Conservation (phyloP, 1,284 basidiomycete genomes). For the Puccinia brachypodii region DNA sequence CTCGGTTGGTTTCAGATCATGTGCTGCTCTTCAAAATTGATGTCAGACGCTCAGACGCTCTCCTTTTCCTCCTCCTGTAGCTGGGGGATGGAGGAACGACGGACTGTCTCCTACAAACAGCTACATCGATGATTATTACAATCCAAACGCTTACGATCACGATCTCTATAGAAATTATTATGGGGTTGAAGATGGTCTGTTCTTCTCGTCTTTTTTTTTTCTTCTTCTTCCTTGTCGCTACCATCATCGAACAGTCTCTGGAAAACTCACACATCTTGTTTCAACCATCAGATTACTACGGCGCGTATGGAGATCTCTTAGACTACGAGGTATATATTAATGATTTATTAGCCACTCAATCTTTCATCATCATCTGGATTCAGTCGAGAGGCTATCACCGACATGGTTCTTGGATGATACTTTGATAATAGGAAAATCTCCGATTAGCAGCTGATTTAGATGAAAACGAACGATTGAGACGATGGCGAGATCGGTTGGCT, state of each 20-base stretch:
- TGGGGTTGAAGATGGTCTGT: constrained; percentile 43
- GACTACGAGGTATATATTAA: constrained; percentile 47
- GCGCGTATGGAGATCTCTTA: constrained; percentile 46
- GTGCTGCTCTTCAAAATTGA: not conserved
- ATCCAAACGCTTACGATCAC: constrained; percentile 46
- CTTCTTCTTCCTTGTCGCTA: not conserved
- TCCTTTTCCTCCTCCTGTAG: constrained; percentile 26
- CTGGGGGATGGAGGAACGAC: constrained; percentile 42
- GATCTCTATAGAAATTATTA: constrained; percentile 45
- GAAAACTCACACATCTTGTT: not conserved
- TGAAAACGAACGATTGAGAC: constrained; percentile 40
- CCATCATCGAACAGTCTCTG: not conserved
- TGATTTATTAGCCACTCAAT: not conserved
- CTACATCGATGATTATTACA: constrained; percentile 35
- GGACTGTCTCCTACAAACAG: constrained; percentile 8
- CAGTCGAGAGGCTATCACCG: not conserved
- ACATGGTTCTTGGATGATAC: not conserved
- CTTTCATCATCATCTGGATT: not conserved
- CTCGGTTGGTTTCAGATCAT: constrained; percentile 6
- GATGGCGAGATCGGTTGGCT: constrained; percentile 43
- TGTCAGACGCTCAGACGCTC: not conserved
- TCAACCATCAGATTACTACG: constrained; percentile 40
- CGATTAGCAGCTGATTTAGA: constrained; percentile 41
- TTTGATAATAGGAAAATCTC: constrained; percentile 25
- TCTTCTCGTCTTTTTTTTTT: not conserved